These are phyloP conservation scores for Phytophthora pluvialis DNA, from an alignment of 352 stramenopile genomes.

Conservation along the genomic window DNA sequence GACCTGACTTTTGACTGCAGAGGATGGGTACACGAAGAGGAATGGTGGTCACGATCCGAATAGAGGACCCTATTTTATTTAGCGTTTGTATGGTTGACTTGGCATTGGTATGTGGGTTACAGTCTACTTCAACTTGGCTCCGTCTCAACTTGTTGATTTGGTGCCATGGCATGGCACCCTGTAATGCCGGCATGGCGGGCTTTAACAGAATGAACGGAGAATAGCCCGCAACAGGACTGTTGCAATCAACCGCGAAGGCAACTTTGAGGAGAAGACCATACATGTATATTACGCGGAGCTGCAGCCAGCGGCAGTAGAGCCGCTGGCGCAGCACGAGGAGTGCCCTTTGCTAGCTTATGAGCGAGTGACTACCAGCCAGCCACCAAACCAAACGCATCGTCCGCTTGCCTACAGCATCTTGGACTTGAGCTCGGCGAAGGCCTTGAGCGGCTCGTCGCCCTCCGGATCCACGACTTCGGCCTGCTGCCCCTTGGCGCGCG, in stretches of 20 bases:
- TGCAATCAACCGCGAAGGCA: too few species aligned
- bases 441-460: constrained; percentile 50
- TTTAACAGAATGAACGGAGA: too few species aligned
- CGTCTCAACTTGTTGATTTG: too few species aligned
- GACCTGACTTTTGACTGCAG: constrained; percentile 4
- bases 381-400: constrained; percentile 3
- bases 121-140: too few species aligned
- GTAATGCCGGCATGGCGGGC: too few species aligned
- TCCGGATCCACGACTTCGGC: constrained; percentile 45
- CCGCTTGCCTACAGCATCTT: constrained; percentile 47
- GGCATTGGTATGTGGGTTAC: too few species aligned
- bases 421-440: constrained; percentile 68
- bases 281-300: constrained; percentile 26
- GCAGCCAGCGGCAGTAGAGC: too few species aligned
- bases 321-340: not conserved
- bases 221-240: too few species aligned
- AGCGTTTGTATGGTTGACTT: too few species aligned
- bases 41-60: constrained; percentile 10
- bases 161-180: too few species aligned
- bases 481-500: constrained; percentile 44
- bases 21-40: not conserved
- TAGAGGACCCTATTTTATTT: constrained; percentile 2
- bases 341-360: not conserved
- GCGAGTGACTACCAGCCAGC: not conserved
- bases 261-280: constrained; percentile 9